phyloP scores from a whole-genome alignment of 306 rosid species.

The Fragaria nilgerrensis region DNA sequence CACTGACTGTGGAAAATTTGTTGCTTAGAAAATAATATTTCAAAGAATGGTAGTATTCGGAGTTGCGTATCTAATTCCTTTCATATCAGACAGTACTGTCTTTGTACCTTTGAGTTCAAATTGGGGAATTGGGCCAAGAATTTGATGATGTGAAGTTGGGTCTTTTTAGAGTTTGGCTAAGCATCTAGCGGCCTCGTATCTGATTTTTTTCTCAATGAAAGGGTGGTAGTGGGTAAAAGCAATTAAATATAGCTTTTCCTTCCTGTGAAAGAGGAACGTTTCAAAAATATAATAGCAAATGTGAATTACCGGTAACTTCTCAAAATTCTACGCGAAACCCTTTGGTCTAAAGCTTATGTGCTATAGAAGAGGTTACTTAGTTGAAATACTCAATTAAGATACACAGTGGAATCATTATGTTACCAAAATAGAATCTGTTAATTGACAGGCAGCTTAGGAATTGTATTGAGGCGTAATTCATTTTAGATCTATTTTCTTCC shows the following conservation, averaged over 20 bases:
- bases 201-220: not conserved
- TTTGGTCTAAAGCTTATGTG: not conserved
- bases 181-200: not conserved
- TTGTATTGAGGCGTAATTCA: conserved; percentile 1
- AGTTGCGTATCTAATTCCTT: not conserved
- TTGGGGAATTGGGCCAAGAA: not conserved
- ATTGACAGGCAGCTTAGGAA: not conserved
- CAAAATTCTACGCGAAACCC: not conserved
- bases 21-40: not conserved
- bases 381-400: not conserved
- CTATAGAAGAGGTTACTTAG: not conserved
- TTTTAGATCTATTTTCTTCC: not conserved
- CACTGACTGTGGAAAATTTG: not conserved
- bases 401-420: not conserved
- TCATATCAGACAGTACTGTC: not conserved
- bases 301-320: not conserved
- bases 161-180: not conserved
- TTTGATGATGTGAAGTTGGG: not conserved
- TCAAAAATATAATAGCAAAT: not conserved
- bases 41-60: not conserved
- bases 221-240: not conserved
- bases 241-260: not conserved
- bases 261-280: not conserved
- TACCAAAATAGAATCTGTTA: not conserved
- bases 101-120: not conserved